Base-by-base conservation (phyloP, 768 basidiomycete species). In the Tulasnella sp. region DNA sequence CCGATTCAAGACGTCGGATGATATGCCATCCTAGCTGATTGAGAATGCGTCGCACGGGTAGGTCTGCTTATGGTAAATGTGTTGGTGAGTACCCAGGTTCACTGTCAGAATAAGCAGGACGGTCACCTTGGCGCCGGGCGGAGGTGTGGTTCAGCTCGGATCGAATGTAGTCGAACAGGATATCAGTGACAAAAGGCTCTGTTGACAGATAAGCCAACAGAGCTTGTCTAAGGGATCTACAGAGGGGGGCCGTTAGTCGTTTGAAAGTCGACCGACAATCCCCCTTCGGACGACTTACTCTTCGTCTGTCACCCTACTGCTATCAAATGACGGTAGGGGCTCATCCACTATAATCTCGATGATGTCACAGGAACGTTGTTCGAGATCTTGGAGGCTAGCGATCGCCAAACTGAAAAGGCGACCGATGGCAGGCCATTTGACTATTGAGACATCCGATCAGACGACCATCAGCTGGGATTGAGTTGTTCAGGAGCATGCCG, bases 21-120 rank as follows among this genome's bases (percentile, higher is more conserved):
- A 76, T 34, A 44, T 76, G 46, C 75, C 75, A 76, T 11, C 40
- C 75, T 34, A 76, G 41, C 31, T 76, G 75, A 22, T 28, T 46
- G 75, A 50, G 41, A 16, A 76, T 76, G 18, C 31, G 37, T 28
- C 48, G 18, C 18, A 76, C 46, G 18, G 75, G 46, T 3, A 48
- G 48, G 34, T 37, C 72, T 76, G 7, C 31, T 31, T 22, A 48
- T 6, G 41, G 40, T 9, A 34, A 8, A 28, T 34, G 31, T 48
- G 7, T 76, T 37, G 24, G 48, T 42, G 4, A 41, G 46, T 28
- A 28, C 48, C 20, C 40, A 24, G 48, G 20, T 28, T 18, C 3
- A 44, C 37, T 48, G n/a, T 18, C 24, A 44, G 37, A 9, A n/a
- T 28, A 76, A 20, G 31, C 37, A 41, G 22, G 18, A 1, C 31